A percentile compares a stretch with the other conserved stretches of the same genome.
Conservation (phyloP, 179 eudicot species). For the Gypsophila paniculata region DNA sequence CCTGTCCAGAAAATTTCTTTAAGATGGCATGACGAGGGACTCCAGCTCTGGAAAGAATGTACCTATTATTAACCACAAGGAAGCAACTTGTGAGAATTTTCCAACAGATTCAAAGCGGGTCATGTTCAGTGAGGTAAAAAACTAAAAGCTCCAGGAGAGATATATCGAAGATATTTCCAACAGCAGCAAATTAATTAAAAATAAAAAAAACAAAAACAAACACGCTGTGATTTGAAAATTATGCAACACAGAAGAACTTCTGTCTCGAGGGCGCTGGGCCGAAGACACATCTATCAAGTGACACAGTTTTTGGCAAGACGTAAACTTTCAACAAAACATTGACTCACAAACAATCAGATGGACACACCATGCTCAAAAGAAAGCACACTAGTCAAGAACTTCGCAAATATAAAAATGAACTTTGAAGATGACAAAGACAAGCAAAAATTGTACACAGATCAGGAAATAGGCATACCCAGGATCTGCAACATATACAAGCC, state of each 20-base stretch:
- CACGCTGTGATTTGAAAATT: not conserved
- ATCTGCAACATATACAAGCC: constrained; percentile 93
- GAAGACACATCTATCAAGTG: not conserved
- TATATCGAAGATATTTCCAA: constrained; percentile 1
- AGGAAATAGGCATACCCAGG: constrained; percentile 63
- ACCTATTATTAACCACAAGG: constrained; percentile 38
- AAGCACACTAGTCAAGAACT: not conserved
- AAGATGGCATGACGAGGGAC: constrained; percentile 97
- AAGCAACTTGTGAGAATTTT: constrained; percentile 3
- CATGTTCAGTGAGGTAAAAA: not conserved
- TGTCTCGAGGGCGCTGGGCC: not conserved
- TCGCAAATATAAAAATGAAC: not conserved
- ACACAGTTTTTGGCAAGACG: not conserved
- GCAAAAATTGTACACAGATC: not conserved
- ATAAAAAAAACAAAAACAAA: not conserved
- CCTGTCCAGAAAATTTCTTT: constrained; percentile 80
- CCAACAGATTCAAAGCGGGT: constrained; percentile 14
- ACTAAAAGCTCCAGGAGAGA: not conserved
- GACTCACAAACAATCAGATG: not conserved
- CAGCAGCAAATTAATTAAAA: not conserved
- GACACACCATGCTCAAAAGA: not conserved
- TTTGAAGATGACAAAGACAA: not conserved
- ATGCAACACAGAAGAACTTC: not conserved
- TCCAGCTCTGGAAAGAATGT: constrained; percentile 89
- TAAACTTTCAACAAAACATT: not conserved